Base-by-base conservation (phyloP, 257 asterid genomes). In the Leonotis leonurus region DNA sequence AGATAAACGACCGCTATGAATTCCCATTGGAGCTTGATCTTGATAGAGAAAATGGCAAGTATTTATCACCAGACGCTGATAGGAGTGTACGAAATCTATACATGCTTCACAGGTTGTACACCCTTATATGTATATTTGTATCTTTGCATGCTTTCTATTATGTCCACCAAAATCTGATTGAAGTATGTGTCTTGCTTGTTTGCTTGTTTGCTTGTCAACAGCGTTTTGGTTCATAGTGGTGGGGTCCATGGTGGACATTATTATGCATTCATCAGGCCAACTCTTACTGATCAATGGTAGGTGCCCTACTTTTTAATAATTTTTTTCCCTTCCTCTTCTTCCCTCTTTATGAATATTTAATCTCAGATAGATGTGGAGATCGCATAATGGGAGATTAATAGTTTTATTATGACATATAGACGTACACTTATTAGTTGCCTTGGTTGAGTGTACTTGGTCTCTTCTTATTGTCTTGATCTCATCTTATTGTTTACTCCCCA, bases 161-260 rank as follows among this genome's bases (percentile, higher is more conserved):
- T 48, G 65, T n/a, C n/a, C n/a, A n/a, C n/a, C n/a, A n/a, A n/a
- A n/a, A n/a, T n/a, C n/a, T n/a, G n/a, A n/a, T n/a, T n/a, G n/a
- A n/a, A n/a, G n/a, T n/a, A n/a, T n/a, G n/a, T n/a, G n/a, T n/a
- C 51, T 35, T 22, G 22, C 21, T 41, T 32, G 26, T 51, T 20
- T 59, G 44, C 46, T 24, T 50, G 29, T 64, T 25, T 63, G 52
- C 36, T 48, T 54, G 27, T 64, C 71, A 45, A 67, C 95, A 93
- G 97, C 80, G 99, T 93, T 62, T 65, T 93, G 89, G 99, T 93
- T 60, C 99, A 93, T 72, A 89, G 97, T 3, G 97, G 99, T 16
- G 96, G 97, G 26, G 96, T 89, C 70, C 99, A 93, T 41, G 97
- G 99, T 59, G 99, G 99, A 63, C 99, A 89, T 62, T 93, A 93